Conservation (phyloP, 192 early-diverging fungal genomes). For the Obelidium mucronatum region DNA sequence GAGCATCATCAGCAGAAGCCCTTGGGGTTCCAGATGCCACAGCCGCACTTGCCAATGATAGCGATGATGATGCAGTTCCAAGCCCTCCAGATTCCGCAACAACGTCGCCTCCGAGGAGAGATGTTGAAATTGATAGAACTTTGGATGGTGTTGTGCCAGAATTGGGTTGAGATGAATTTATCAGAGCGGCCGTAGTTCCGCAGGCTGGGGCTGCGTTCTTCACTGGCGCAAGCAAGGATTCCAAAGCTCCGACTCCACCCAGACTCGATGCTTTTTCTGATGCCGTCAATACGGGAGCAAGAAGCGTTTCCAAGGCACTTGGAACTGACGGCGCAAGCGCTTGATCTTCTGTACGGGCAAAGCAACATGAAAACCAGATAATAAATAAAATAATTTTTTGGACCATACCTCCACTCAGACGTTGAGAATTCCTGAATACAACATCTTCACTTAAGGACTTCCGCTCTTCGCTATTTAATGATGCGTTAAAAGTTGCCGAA, state of each 20-base stretch:
- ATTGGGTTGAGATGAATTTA: not conserved
- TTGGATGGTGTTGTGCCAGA: not conserved
- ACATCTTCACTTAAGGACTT: too few species aligned
- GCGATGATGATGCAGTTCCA: not conserved
- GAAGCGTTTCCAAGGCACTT: conserved; percentile 12
- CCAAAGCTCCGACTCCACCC: conserved; percentile 10
- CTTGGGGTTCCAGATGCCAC: not conserved
- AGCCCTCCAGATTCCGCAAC: not conserved
- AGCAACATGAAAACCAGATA: too few species aligned
- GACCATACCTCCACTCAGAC: too few species aligned
- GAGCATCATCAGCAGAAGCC: not conserved
- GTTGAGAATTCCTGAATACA: too few species aligned
- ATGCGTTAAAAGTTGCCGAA: too few species aligned
- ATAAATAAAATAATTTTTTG: too few species aligned
- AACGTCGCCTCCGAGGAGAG: not conserved
- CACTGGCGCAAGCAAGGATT: conserved; percentile 1
- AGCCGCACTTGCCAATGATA: not conserved
- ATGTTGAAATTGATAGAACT: not conserved
- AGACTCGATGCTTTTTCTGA: conserved; percentile 2
- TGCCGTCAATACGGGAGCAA: not conserved
- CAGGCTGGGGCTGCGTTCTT: not conserved
- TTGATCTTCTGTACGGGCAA: too few species aligned
- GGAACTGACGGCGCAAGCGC: too few species aligned
- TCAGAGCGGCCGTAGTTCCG: not conserved
- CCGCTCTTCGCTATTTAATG: too few species aligned